Evolutionary conservation across 148 eudicot species (phyloP).

Genomic region (Arbutus unedo): DNA sequence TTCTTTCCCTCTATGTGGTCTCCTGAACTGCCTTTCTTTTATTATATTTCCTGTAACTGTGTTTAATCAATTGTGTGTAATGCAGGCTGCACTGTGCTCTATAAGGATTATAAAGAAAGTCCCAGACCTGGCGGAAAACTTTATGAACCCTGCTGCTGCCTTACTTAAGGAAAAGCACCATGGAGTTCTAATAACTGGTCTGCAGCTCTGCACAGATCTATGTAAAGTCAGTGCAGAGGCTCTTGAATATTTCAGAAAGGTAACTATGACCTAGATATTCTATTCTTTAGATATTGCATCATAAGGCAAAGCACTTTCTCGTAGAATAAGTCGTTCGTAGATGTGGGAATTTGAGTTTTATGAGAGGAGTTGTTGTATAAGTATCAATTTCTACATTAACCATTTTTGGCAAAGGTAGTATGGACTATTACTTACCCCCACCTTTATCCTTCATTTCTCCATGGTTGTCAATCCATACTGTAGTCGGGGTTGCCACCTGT

Average conservation of each 20-base stretch:
- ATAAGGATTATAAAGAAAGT: conserved; percentile 94
- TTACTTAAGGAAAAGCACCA: conserved; percentile 97
- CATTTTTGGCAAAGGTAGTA: neutral
- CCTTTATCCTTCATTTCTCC: neutral
- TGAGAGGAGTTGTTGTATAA: neutral
- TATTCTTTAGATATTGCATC: neutral
- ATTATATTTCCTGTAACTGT: neutral
- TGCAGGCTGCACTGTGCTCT: conserved; percentile 92
- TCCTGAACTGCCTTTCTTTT: neutral
- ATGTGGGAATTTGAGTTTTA: neutral
- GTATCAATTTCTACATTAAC: conserved; percentile 1
- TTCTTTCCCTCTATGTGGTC: neutral
- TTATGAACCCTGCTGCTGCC: conserved; percentile 74
- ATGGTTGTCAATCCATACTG: neutral
- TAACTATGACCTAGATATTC: conserved; percentile 18
- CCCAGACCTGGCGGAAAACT: conserved; percentile 97
- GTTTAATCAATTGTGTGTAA: conserved; percentile 21
- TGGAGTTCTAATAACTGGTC: conserved; percentile 88
- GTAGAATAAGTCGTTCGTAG: neutral
- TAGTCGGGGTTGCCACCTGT: neutral
- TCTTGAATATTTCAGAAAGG: conserved; percentile 95
- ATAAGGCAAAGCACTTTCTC: too few relatives aligned
- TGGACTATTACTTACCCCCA: neutral
- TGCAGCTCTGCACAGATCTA: conserved; percentile 82
- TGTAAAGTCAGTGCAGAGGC: conserved; percentile 85